Conservation (phyloP, 2,329 filamentous ascomycete species). For the Parascedosporium putredinis region DNA sequence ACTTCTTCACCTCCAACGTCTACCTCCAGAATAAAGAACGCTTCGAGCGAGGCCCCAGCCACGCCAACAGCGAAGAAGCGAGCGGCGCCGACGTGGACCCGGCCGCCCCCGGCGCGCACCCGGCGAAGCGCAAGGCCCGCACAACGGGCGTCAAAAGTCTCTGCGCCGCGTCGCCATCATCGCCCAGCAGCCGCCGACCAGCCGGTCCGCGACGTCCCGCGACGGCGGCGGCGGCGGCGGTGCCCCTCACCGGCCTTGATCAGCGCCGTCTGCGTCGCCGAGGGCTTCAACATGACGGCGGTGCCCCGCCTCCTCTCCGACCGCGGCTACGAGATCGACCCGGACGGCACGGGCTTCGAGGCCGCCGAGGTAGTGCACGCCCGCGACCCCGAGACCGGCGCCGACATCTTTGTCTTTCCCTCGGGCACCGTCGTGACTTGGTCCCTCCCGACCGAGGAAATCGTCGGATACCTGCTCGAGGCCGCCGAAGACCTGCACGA, state of each 20-base stretch:
- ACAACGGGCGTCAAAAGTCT: slow-evolving; percentile 53
- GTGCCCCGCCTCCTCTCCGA: slow-evolving; percentile 46
- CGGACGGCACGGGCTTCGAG: slow-evolving; percentile 50
- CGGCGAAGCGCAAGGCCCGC: slow-evolving; percentile 36
- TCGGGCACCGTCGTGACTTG: slow-evolving; percentile 90
- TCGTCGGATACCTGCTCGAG: slow-evolving; percentile 61
- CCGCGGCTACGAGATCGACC: slow-evolving; percentile 52
- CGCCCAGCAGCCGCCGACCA: slow-evolving; percentile 50
- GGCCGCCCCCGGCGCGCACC: slow-evolving; percentile 8
- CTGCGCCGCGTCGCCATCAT: slow-evolving; percentile 78
- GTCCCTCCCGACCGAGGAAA: slow-evolving; percentile 69
- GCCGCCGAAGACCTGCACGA: slow-evolving; percentile 69
- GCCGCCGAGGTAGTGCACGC: slow-evolving; percentile 54
- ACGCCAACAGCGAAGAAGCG: slow-evolving; percentile 9
- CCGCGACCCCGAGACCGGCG: slow-evolving; percentile 53
- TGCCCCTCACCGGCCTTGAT: slow-evolving; percentile 27
- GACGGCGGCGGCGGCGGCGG: slow-evolving; percentile 21
- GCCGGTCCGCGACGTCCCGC: neutral
- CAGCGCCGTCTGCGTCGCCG: slow-evolving; percentile 51
- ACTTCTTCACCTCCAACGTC: slow-evolving; percentile 58
- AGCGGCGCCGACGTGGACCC: slow-evolving; percentile 7
- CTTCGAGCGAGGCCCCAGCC: slow-evolving; percentile 19
- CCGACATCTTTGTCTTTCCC: slow-evolving; percentile 92
- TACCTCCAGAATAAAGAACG: slow-evolving; percentile 26
- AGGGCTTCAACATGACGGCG: slow-evolving; percentile 53